Evolutionary conservation across 2,329 filamentous ascomycete species (phyloP).

Genomic region (Hymenotorrendiella dingleyae): DNA sequence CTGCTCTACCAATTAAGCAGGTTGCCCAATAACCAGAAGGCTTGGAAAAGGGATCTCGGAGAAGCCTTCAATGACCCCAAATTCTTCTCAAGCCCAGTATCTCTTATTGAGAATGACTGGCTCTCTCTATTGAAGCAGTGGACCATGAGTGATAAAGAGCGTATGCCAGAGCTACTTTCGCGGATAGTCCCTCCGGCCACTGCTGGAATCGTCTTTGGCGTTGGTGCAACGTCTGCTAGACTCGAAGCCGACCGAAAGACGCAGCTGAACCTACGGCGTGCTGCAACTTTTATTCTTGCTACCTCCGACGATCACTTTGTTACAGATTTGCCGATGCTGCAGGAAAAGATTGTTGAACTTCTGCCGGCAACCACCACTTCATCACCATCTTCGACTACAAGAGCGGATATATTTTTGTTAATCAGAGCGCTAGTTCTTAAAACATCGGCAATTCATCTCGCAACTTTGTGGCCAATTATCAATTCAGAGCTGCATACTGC

Average conservation of each 20-base stretch:
- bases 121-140: conserved; percentile 79
- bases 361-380: conserved; percentile 78
- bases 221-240: conserved; percentile 86
- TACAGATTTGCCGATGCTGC: conserved; percentile 63
- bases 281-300: conserved; percentile 74
- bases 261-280: conserved; percentile 80
- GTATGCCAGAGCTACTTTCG: conserved; percentile 71
- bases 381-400: conserved; percentile 83
- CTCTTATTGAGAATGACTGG: conserved; percentile 69
- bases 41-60: conserved; percentile 86
- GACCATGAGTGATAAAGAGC: conserved; percentile 80
- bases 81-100: conserved; percentile 69
- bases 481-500: conserved; percentile 80
- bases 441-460: conserved; percentile 72
- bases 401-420: conserved; percentile 86
- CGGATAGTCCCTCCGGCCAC: conserved; percentile 81
- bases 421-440: conserved; percentile 76
- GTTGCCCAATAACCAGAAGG: conserved; percentile 74
- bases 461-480: conserved; percentile 82
- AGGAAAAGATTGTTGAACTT: conserved; percentile 83
- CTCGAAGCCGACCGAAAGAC: conserved; percentile 93
- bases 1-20: conserved; percentile 73
- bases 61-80: conserved; percentile 88
- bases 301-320: conserved; percentile 75
- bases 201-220: conserved; percentile 96